These are phyloP conservation scores for Epithemia pelagica DNA, from an alignment of 108 stramenopile genomes.

Conservation along the genomic window DNA sequence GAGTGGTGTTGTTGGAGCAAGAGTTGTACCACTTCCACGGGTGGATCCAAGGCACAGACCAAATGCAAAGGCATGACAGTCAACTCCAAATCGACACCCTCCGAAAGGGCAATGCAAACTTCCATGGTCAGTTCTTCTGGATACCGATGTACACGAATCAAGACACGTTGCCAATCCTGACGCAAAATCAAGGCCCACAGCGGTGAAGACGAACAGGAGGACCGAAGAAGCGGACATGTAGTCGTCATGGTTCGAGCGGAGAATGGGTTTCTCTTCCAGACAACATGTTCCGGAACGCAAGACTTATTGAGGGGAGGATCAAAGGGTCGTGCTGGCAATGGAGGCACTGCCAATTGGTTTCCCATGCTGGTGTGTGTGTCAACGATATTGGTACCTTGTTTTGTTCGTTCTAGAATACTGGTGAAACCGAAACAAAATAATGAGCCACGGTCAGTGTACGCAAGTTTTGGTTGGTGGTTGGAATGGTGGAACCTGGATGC, in stretches of 20 bases:
- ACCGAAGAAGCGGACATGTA: background rate
- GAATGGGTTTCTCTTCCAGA: no score
- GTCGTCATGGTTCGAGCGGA: no score
- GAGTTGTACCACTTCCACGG: background rate
- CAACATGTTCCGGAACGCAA: no score
- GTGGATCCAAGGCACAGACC: conserved; percentile 2
- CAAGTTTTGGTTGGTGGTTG: no score
- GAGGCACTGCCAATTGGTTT: no score
- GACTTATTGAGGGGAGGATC: background rate
- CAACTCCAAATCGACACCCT: background rate
- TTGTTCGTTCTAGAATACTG: no score
- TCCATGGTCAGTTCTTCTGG: background rate
- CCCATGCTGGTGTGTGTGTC: no score
- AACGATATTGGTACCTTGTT: no score
- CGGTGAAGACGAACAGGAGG: no score
- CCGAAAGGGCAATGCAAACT: background rate
- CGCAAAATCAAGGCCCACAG: conserved; percentile 2
- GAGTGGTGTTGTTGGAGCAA: background rate
- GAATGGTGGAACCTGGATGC: no score
- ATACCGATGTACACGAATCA: background rate
- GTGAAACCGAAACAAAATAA: no score
- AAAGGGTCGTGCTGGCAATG: conserved; percentile 2
- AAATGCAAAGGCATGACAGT: background rate
- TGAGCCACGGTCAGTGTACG: no score
- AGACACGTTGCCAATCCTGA: conserved; percentile 1